These are phyloP conservation scores for Cercophora scortea DNA, from an alignment of 495 filamentous ascomycete genomes.

Conservation along the genomic window DNA sequence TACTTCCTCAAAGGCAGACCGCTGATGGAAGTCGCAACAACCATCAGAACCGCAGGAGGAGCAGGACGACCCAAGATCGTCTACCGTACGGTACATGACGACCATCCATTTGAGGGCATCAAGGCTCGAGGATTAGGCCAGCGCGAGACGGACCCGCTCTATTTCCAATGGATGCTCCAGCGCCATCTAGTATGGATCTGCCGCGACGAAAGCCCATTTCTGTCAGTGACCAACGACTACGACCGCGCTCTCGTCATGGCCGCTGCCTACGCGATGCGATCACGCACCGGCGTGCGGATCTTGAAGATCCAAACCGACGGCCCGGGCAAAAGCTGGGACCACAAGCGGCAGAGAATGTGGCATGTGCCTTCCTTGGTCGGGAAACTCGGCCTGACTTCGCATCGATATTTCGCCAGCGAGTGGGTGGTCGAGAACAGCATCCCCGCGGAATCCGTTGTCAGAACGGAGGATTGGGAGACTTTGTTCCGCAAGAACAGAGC, in stretches of 20 bases:
- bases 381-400: not conserved
- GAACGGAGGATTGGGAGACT: no score
- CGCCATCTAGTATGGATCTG: not conserved
- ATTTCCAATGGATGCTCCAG: not conserved
- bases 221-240: not conserved
- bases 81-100: not conserved
- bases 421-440: not conserved
- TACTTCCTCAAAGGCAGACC: not conserved
- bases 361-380: not conserved
- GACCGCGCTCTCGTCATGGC: not conserved
- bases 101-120: not conserved
- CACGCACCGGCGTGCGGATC: not conserved
- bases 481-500: no score
- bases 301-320: not conserved
- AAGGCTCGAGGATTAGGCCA: slow-evolving; percentile 1
- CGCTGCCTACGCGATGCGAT: not conserved
- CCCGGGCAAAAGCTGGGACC: not conserved
- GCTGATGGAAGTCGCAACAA: not conserved
- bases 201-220: not conserved
- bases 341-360: not conserved
- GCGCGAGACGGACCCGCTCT: not conserved
- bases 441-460: not conserved
- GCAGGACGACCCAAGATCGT: not conserved
- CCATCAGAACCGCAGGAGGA: not conserved
- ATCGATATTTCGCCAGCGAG: not conserved